Evolutionary conservation across 129 eudicot species (phyloP).

Genomic region (Rutidosis leptorrhynchoides): DNA sequence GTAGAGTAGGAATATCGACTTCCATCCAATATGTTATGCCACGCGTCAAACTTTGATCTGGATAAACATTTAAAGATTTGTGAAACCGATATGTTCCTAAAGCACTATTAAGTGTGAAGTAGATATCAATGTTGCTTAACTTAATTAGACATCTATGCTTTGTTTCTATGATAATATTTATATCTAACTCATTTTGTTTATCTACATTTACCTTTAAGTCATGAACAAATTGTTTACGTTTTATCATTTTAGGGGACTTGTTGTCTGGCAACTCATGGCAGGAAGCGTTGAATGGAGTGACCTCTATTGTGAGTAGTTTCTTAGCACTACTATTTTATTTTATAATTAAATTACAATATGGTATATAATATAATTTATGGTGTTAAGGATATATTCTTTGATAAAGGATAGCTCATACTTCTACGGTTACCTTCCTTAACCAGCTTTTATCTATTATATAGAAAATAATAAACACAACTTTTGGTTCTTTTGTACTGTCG

Average conservation of each 20-base stretch:
- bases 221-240: neutral
- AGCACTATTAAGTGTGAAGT: neutral
- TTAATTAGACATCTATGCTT: neutral
- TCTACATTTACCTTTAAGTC: neutral
- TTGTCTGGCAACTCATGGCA: slow-evolving; percentile 73
- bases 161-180: neutral
- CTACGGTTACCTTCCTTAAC: neutral
- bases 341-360: neutral
- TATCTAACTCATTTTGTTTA: neutral
- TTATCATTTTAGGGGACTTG: slow-evolving; percentile 55
- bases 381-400: neutral
- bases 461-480: neutral
- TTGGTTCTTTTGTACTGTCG: neutral
- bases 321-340: neutral
- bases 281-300: slow-evolving; percentile 87
- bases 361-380: neutral
- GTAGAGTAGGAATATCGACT: neutral
- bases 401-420: neutral
- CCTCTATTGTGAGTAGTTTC: slow-evolving; percentile 65
- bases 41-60: neutral
- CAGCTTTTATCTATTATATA: neutral
- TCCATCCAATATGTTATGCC: neutral
- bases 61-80: neutral
- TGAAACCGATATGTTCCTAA: neutral
- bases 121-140: neutral